phyloP scores from a whole-genome alignment of 2,329 filamentous ascomycete species.

The Pseudocercospora fuligena region DNA sequence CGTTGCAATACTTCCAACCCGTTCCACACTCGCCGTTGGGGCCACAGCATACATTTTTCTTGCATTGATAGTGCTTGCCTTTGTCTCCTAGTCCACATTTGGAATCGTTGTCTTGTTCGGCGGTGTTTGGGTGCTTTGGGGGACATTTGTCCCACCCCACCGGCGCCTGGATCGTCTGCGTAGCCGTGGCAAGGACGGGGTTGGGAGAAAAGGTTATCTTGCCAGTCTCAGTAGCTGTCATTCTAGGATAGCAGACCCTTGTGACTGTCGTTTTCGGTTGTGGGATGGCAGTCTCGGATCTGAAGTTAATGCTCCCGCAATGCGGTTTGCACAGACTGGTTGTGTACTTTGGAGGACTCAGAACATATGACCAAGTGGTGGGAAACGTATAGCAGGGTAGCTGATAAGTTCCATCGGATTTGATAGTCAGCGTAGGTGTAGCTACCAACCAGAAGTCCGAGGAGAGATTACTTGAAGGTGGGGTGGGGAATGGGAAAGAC shows the following conservation, averaged over 20 bases:
- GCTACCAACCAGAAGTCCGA: constrained; percentile 12
- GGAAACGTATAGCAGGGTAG: constrained; percentile 19
- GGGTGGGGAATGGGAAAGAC: not conserved
- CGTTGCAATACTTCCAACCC: constrained; percentile 20
- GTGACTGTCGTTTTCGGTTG: constrained; percentile 15
- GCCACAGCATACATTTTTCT: constrained; percentile 24
- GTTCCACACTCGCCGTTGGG: constrained; percentile 24
- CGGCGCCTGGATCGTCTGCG: constrained; percentile 14
- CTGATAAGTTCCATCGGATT: constrained; percentile 12
- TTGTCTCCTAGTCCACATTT: constrained; percentile 19
- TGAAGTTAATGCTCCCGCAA: constrained; percentile 19
- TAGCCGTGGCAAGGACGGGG: constrained; percentile 1
- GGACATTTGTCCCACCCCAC: constrained; percentile 14
- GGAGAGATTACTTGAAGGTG: not conserved
- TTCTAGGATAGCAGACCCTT: constrained; percentile 16
- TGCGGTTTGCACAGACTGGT: constrained; percentile 20
- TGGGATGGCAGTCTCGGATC: constrained; percentile 8
- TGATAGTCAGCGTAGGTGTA: constrained; percentile 19
- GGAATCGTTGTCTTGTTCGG: constrained; percentile 7
- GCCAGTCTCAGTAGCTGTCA: constrained; percentile 1
- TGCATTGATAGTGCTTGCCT: constrained; percentile 21
- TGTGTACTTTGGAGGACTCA: constrained; percentile 14
- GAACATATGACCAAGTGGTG: constrained; percentile 6
- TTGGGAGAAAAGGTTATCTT: constrained; percentile 8
- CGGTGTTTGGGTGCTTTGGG: constrained; percentile 9